These are phyloP conservation scores for Xylariaceae sp. DNA, from an alignment of 2,329 filamentous ascomycete genomes.

Conservation along the genomic window DNA sequence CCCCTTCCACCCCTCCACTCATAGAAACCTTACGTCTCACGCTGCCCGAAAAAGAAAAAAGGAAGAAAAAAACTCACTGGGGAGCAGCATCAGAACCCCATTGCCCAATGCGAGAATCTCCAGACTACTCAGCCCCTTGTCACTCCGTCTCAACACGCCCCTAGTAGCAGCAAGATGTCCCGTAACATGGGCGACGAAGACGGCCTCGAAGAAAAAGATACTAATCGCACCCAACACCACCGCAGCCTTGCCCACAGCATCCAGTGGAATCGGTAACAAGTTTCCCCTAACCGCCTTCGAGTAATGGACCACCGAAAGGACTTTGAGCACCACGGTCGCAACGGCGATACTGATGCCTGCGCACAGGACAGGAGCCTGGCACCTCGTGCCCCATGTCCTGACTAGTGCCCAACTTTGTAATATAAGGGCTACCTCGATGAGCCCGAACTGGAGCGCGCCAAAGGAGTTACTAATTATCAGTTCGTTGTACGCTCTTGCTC, in stretches of 20 bases:
- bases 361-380: not conserved
- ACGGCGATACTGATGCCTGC: constrained; percentile 16
- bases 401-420: constrained; percentile 53
- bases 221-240: constrained; percentile 38
- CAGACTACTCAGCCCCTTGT: constrained; percentile 42
- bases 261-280: constrained; percentile 22
- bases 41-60: not conserved
- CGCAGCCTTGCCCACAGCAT: constrained; percentile 38
- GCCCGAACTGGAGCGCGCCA: constrained; percentile 41
- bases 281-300: constrained; percentile 9
- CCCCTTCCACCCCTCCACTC: not conserved
- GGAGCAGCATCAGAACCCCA: constrained; percentile 52
- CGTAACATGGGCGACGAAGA: constrained; percentile 51
- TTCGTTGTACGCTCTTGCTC: constrained; percentile 31
- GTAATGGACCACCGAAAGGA: constrained; percentile 21
- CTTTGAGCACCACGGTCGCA: constrained; percentile 18
- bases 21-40: not conserved
- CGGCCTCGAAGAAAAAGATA: constrained; percentile 51
- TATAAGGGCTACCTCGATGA: constrained; percentile 45
- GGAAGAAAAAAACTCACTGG: constrained; percentile 38
- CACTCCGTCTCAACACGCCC: constrained; percentile 38
- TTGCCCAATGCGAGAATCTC: constrained; percentile 55
- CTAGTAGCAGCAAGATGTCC: constrained; percentile 45
- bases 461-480: constrained; percentile 40
- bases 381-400: constrained; percentile 37